Evolutionary conservation across 352 stramenopile species (phyloP), one percentile per base, ranked within the genome.

Genomic region (Globisporangium megalacanthum): DNA sequence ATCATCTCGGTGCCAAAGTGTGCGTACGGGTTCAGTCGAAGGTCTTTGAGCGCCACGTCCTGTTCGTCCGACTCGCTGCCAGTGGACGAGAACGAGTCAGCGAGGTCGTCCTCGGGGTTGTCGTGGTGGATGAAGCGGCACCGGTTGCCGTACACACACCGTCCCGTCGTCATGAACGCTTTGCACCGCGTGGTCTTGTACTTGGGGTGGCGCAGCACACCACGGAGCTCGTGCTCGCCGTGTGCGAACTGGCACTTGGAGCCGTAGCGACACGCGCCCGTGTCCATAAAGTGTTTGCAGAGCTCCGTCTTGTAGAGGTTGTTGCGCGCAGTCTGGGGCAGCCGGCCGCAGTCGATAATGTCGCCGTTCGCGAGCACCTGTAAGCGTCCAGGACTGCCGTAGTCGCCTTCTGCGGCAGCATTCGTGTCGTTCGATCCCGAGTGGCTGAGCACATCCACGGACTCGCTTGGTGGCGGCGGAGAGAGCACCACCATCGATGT

Each of bases 101-200:
- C 54, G 13, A 57, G 63, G 49, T 73, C 70, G 42, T 77, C 68
- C 9, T 79, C 69, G 3, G 64, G 72, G 51, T 73, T 51, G 41
- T 87, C 68, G 9, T 69, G 68, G 70, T 96, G 88, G 46, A 96
- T 94, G 62, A 96, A 96, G 45, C 88, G 83, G 61, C 88, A 96
- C 22, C 88, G 83, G 9, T 74, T 86, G 56, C 86, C 88, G 64
- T 96, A 96, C 71, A 89, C 88, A 68, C 88, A 96, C 50, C 80
- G 80, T 35, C 88, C 88, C 6, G 88, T 95, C 20, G 73, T 78
- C 58, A 91, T 47, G 61, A 90, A 96, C 39, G 83, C 85, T 68
- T 95, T 95, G 77, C 88, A 96, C 17, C 86, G 85, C 35, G 85
- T 92, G 14, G 88, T 96, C 75, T 96, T 96, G 82, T 96, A 96